A percentile compares a stretch with the other conserved stretches of the same genome.
These are phyloP conservation scores for Melanogaster broomeanus DNA, from an alignment of 768 basidiomycete species.

Conservation along the genomic window DNA sequence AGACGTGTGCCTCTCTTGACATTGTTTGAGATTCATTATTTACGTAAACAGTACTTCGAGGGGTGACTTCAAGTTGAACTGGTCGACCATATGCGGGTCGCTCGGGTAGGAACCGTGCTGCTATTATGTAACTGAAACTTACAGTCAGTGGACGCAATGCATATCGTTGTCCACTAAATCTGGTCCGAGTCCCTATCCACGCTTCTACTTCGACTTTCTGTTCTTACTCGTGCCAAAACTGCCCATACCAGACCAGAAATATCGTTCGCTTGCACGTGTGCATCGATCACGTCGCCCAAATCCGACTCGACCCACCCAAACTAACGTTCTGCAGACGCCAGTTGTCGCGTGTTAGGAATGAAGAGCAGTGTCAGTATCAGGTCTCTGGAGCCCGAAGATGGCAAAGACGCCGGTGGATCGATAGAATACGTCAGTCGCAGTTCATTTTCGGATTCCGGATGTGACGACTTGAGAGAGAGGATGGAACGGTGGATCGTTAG, in stretches of 20 bases:
- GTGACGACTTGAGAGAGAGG: conserved; percentile 57
- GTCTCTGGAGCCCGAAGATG: conserved; percentile 26
- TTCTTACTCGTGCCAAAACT: conserved; percentile 50
- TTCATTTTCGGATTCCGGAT: conserved; percentile 73
- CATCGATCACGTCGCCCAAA: conserved; percentile 58
- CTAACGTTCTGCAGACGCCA: conserved; percentile 65
- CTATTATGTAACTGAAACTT: too few species aligned
- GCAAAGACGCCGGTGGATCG: conserved; percentile 27
- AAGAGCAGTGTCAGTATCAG: conserved; percentile 64
- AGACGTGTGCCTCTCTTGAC: too few species aligned
- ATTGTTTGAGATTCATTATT: too few species aligned
- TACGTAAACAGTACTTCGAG: too few species aligned
- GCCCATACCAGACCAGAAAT: conserved; percentile 64
- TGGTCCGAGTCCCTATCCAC: not conserved
- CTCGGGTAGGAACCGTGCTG: too few species aligned
- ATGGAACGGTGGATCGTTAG: conserved; percentile 65
- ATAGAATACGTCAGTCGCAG: conserved; percentile 68
- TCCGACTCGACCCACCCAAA: conserved; percentile 54
- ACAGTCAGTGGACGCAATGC: too few species aligned
- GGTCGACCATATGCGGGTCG: too few species aligned
- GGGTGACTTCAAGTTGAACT: too few species aligned
- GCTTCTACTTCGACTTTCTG: not conserved
- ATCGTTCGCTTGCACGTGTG: conserved; percentile 64
- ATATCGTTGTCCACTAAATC: not conserved
- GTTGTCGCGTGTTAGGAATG: conserved; percentile 63